phyloP scores from a whole-genome alignment of 148 eudicot genomes.

The Vaccinium vitisidaea region DNA sequence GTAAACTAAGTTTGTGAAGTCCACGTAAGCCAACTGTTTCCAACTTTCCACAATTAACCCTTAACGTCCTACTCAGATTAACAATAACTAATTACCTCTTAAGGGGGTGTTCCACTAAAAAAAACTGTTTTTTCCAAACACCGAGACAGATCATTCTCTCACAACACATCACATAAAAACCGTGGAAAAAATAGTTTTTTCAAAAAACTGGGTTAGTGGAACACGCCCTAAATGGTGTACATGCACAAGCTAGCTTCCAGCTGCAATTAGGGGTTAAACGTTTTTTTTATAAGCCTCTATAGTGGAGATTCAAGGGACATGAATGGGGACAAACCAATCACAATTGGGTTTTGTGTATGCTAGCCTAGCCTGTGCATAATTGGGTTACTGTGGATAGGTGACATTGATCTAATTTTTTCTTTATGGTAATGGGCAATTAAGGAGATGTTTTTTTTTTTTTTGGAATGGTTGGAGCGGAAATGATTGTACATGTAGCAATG shows the following conservation, averaged over 20 bases:
- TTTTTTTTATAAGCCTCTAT: not conserved
- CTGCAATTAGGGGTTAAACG: not conserved
- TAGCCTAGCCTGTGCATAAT: conserved; percentile 13
- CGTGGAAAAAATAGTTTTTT: no score
- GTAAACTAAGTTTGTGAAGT: not conserved
- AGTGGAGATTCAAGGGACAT: conserved; percentile 21
- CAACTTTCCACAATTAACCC: not conserved
- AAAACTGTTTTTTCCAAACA: no score
- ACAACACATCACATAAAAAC: no score
- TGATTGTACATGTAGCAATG: no score
- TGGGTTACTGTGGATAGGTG: not conserved
- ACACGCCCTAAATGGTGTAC: conserved; percentile 25
- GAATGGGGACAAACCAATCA: conserved; percentile 52
- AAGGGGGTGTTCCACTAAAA: no score
- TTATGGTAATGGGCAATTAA: not conserved
- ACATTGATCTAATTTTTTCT: not conserved
- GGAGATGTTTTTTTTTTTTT: not conserved
- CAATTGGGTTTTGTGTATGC: conserved; percentile 35
- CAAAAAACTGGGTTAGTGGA: no score
- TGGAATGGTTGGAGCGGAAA: no score
- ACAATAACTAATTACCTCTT: conserved; percentile 9
- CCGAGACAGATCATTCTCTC: no score
- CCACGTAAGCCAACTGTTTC: not conserved
- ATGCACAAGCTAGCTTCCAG: conserved; percentile 14
- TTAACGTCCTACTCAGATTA: not conserved